Base-by-base conservation (phyloP, 192 early-diverging fungal species). In the Geranomyces variabilis region DNA sequence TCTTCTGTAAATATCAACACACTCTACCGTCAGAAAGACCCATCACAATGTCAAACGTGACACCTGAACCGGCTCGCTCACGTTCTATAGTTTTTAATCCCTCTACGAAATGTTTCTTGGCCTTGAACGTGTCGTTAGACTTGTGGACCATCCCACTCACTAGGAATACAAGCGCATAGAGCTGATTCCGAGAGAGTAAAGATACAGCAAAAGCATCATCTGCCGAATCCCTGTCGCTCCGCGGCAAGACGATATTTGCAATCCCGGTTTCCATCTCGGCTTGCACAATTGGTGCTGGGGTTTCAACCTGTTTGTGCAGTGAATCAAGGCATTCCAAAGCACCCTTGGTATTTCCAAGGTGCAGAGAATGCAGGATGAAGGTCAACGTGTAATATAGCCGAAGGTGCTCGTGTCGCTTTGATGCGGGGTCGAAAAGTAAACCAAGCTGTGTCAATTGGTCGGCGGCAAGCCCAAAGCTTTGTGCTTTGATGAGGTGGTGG, bases 81-180 rank as follows among this genome's bases (percentile, higher is more conserved):
- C 73, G 60, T 43, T 67, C 59, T 24, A 75, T 30, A 0, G 47
- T 29, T 43, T 75, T 75, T 19, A 75, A 56, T 31, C 73, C 73
- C 22, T 75, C 66, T n/a, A 75, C n/a, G 15, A 75, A 53, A 55
- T 68, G 65, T 26, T 63, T 69, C 44, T 63, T 59, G 29, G 66
- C 66, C 31, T 75, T 75, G 17, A 53, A 58, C n/a, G 15, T 69
- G 31, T 75, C 73, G 19, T 63, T 21, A 19, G 7, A 28, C 30
- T 69, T 75, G 60, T 75, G 73, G 13, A 46, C 59, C 24, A 75
- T 41, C 15, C 66, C 66, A 15, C 36, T 47, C 12, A 68, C 48
- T 41, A 75, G 53, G 47, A 68, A 69, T 28, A 62, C 41, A 1
- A 75, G n/a, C 0, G 57, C 31, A 36, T 62, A 33, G 9, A 75